Evolutionary conservation across 2,329 filamentous ascomycete species (phyloP), one percentile per base, ranked within the genome.

Genomic region (Aspergillus latus): DNA sequence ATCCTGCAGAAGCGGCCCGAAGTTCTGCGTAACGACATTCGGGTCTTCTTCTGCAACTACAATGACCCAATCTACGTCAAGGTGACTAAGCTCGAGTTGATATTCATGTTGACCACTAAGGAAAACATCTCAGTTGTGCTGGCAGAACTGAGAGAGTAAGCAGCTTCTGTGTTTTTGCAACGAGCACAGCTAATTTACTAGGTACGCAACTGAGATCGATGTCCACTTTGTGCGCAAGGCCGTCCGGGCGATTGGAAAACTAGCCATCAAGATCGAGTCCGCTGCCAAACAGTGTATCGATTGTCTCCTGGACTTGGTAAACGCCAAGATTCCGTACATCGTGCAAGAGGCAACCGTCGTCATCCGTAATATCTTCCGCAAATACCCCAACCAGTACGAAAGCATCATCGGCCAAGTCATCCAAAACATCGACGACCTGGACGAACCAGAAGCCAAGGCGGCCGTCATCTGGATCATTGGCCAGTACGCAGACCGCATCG

Each of bases 391-490:
- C 72, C 91, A 97, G 72, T 99, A 99, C 75, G 94, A 99, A 75
- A 93, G 89, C 59, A 97, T 99, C 73, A 99, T 99, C 68, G 88
- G 90, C 49, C 95, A 92, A 1, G 82, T 99, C 0, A 97, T 95
- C 76, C 92, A 97, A 72, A 93, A 99, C 67, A 84, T 99, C 26
- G 94, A 99, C 74, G 96, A 92, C 3, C 80, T 99, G 48, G 94
- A 99, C 72, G 94, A 99, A 72, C 93, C 94, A 2, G 94, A 99
- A 74, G 94, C 94, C 45, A 99, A 99, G 73, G 92, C 94, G 1
- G 94, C 94, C 57, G 96, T 99, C 86, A 94, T 99, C 44, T 99
- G 94, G 94, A 94, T 99, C 36, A 99, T 99, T 70, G 94, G 94
- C 2, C 91, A 99, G 72, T 99, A 99, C 68, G 94, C 94, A 8